Evolutionary conservation across 1,284 basidiomycete species (phyloP), one percentile per base, ranked within the genome.

Genomic region (Irpex sp.): DNA sequence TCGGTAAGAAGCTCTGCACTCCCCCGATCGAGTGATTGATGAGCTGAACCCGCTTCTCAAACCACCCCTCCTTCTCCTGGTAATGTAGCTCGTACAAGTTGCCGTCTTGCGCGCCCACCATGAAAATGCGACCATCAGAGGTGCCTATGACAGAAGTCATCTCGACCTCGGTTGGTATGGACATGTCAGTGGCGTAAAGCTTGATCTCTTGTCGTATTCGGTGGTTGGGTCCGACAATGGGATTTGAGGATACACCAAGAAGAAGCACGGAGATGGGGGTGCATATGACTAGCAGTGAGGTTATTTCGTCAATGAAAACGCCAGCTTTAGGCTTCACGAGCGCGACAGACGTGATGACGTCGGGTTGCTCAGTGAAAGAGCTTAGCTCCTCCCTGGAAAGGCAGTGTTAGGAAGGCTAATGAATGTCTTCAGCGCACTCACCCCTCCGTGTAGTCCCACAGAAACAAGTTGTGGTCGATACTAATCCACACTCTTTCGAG

Each of bases 371-470:
- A 62, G 92, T 87, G 72, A 93, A 97, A 23, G 94, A 93, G 68
- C 85, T 88, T 67, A 95, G 86, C 71, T 93, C 91, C 73, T 91
- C 85, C 19, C 91, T 92, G 67, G n/a, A 37, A 64, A 58, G 49
- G 39, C 58, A 23, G 45, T 21, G 14, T 39, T 23, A 54, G 28
- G 51, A 36, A 48, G 18, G 54, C 18, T 19, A 3, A 7, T 0
- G 1, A n/a, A 37, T 42, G 21, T 35, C 63, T 56, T 55, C 16
- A 48, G 21, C n/a, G 16, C 37, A 80, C 86, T 64, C 69, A 94
- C 89, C 93, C 93, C 70, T 97, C 93, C 57, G 88, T 79, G 74
- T 98, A 99, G 75, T 98, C 94, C 97, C 97, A 99, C 33, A 99
- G 79, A 71, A 97, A 94, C 48, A 99, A 80, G 69, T 93, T 92